Conservation (phyloP, 257 asterid species). For the Fraxinus cuspidata region DNA sequence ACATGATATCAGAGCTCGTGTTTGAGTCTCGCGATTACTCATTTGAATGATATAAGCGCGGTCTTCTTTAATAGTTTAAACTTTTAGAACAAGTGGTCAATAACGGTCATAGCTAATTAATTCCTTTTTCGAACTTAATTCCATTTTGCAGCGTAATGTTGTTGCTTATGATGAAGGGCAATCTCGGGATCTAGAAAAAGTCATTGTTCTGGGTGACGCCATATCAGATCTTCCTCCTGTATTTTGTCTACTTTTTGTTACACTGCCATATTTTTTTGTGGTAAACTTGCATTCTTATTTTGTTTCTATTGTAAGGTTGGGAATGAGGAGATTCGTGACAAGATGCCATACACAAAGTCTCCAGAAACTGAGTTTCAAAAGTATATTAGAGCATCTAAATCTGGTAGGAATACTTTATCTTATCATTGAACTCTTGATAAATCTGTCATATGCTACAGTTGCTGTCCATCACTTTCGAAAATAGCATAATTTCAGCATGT, state of each 20-base stretch:
- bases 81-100: neutral
- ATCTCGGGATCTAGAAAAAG: conserved; percentile 40
- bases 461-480: conserved; percentile 20
- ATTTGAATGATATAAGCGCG: neutral
- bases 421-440: conserved; percentile 11
- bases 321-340: conserved; percentile 48
- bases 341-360: conserved; percentile 28
- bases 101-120: neutral
- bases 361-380: conserved; percentile 48
- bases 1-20: neutral
- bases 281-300: conserved; percentile 18
- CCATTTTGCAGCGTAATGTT: conserved; percentile 48
- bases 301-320: conserved; percentile 37
- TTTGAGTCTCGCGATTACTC: neutral
- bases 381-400: conserved; percentile 49
- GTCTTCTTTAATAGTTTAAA: neutral
- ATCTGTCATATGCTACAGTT: conserved; percentile 13
- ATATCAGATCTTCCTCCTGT: conserved; percentile 60
- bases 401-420: conserved; percentile 34
- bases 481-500: neutral
- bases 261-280: conserved; percentile 18
- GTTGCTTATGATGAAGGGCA: conserved; percentile 57
- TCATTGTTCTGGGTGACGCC: conserved; percentile 43
- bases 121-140: conserved; percentile 25
- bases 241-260: conserved; percentile 17